Base-by-base conservation (phyloP, 129 eudicot genomes). In the Mikania micrantha region DNA sequence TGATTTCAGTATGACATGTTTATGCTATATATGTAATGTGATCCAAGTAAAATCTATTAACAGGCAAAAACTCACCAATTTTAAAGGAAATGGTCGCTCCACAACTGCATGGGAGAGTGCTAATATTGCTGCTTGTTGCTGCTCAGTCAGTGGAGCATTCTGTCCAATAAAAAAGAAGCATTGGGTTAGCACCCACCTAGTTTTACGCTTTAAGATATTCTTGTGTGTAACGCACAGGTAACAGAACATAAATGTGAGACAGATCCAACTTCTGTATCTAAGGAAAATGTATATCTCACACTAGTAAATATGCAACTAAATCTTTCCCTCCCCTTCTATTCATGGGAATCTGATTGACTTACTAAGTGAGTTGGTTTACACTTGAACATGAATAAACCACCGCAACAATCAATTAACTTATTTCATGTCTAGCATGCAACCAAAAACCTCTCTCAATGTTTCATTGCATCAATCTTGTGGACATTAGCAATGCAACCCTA, bases 91-190 rank as follows among this genome's bases (percentile, higher is more conserved):
- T 24, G 98, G 96, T 42, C 95, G 85, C 71, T 93, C 98, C 25
- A 91, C 87, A 68, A 88, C 91, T 9, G 92, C 96, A 80, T 93
- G 95, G 65, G 96, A 88, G 40, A 93, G 91, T 25, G 95, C 98
- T 29, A 76, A 67, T 70, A 93, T 93, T 57, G 96, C 98, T 31
- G 95, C 90, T 80, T 86, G 96, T 74, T 93, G 96, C 64, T 93
- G 96, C 81, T 88, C 98, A 12, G 96, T 93, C 78, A 93, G 67
- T 24, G 96, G 98, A 72, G 98, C 95, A 84, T 84, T 88, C 98
- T 93, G 78, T 35, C 67, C 65, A 62, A 67, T 50, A 61, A 62
- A 75, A 75, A 61, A 60, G 27, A 19, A 73, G 61, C 71, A 29
- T 38, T 7, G 9, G 39, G 48, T 67, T 61, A 73, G 76, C 45